Percentiles rank a stretch among this genome's conserved stretches.
Conservation (phyloP, 352 stramenopile genomes). For the Globisporangium nunn region DNA sequence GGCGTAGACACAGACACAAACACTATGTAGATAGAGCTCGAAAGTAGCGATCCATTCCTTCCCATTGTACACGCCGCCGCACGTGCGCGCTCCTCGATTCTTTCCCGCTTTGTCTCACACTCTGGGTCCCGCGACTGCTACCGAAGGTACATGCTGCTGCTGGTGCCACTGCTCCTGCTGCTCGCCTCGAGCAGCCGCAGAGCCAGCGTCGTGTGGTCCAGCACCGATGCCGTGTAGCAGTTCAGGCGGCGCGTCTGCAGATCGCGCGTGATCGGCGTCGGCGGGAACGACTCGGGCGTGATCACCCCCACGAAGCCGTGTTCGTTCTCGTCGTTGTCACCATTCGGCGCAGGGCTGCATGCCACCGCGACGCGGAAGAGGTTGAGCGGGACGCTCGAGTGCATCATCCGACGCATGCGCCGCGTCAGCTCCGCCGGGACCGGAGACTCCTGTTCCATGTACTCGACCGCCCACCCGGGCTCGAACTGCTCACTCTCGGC, state of each 20-base stretch:
- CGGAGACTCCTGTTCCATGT: constrained; percentile 64
- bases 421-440: constrained; percentile 57
- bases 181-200: constrained; percentile 48
- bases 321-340: constrained; percentile 17
- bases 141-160: not conserved
- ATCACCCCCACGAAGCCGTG: constrained; percentile 37
- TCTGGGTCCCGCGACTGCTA: not conserved
- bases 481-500: constrained; percentile 20
- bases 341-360: constrained; percentile 17
- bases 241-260: constrained; percentile 65
- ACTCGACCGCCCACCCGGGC: constrained; percentile 71
- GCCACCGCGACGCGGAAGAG: constrained; percentile 66
- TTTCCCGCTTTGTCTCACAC: too few relatives aligned
- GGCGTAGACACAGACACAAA: not conserved
- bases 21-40: too few relatives aligned
- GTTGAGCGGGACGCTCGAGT: constrained; percentile 64
- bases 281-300: constrained; percentile 73
- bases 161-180: not conserved
- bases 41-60: not conserved
- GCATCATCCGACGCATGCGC: constrained; percentile 77
- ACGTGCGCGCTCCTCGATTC: not conserved
- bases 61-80: not conserved
- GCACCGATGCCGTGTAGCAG: constrained; percentile 66
- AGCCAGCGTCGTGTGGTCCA: constrained; percentile 69
- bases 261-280: constrained; percentile 71